A percentile compares a stretch with the other conserved stretches of the same genome.
These are phyloP conservation scores for Dactylellina haptotyla DNA, from an alignment of 2,329 filamentous ascomycete genomes.

Conservation along the genomic window DNA sequence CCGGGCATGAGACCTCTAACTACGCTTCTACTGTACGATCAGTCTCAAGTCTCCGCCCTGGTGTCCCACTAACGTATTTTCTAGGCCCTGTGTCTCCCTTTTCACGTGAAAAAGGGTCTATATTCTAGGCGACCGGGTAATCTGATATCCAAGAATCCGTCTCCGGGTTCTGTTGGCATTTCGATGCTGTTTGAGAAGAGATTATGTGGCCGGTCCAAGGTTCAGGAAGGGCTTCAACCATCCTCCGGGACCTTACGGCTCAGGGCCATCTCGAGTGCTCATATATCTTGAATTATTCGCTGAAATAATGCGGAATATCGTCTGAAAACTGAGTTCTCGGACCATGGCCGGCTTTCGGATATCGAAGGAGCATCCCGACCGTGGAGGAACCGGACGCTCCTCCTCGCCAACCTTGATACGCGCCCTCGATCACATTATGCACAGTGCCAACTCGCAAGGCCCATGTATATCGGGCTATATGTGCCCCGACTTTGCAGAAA, in stretches of 20 bases:
- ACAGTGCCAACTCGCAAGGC: background rate
- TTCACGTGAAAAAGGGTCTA: constrained; percentile 17
- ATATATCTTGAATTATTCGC: constrained; percentile 20
- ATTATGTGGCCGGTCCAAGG: constrained; percentile 32
- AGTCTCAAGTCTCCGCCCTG: background rate
- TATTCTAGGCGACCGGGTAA: constrained; percentile 51
- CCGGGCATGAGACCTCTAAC: background rate
- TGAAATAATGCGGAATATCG: constrained; percentile 49
- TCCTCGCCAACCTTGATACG: background rate
- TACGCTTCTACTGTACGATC: background rate
- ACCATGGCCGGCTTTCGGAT: background rate
- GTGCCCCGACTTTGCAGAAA: background rate
- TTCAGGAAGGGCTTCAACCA: constrained; percentile 14
- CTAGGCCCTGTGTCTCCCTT: constrained; percentile 10
- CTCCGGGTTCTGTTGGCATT: constrained; percentile 29
- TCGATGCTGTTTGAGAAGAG: constrained; percentile 8
- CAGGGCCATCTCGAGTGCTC: background rate
- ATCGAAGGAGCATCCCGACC: constrained; percentile 21
- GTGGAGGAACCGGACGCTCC: constrained; percentile 6
- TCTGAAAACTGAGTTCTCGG: background rate
- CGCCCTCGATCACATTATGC: background rate
- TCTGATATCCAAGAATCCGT: constrained; percentile 19
- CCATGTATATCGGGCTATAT: no score
- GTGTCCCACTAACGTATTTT: background rate
- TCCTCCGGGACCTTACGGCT: constrained; percentile 31